These are phyloP conservation scores for Groenewaldozyma sp. DNA, from an alignment of 1,139 yeast species.

Conservation along the genomic window DNA sequence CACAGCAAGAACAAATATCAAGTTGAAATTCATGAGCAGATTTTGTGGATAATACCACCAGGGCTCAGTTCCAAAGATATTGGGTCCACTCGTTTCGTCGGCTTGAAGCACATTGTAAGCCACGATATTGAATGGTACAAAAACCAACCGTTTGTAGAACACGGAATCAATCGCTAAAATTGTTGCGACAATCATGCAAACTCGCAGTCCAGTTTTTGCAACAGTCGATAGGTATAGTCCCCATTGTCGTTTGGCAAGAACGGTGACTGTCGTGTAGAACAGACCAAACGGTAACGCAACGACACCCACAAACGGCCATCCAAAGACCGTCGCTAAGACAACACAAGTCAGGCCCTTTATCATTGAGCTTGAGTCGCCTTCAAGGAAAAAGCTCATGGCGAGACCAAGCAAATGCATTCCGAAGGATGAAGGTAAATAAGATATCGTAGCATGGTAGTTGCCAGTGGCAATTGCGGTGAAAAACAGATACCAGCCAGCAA, in stretches of 20 bases:
- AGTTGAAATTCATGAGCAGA: constrained; percentile 63
- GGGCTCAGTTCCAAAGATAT: constrained; percentile 88
- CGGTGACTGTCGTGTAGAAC: constrained; percentile 16
- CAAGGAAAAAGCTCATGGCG: constrained; percentile 37
- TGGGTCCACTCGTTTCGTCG: constrained; percentile 64
- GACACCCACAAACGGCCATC: constrained; percentile 85
- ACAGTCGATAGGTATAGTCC: background rate
- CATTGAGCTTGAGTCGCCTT: constrained; percentile 24
- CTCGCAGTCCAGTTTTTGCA: background rate
- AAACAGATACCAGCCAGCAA: constrained; percentile 53
- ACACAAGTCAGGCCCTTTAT: constrained; percentile 40
- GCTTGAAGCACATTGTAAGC: constrained; percentile 73
- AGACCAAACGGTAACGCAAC: constrained; percentile 49
- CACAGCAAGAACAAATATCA: constrained; percentile 41
- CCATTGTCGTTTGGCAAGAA: background rate
- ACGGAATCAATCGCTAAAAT: constrained; percentile 48
- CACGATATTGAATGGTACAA: constrained; percentile 74
- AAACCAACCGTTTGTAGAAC: constrained; percentile 50
- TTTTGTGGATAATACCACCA: constrained; percentile 62
- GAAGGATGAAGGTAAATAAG: constrained; percentile 76
- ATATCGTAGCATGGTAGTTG: constrained; percentile 77
- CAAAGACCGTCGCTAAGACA: constrained; percentile 62
- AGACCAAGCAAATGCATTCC: constrained; percentile 63
- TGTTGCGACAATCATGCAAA: constrained; percentile 7
- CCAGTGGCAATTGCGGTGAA: constrained; percentile 48